Base-by-base conservation (phyloP, 257 asterid genomes). In the Solanum lignicaule region DNA sequence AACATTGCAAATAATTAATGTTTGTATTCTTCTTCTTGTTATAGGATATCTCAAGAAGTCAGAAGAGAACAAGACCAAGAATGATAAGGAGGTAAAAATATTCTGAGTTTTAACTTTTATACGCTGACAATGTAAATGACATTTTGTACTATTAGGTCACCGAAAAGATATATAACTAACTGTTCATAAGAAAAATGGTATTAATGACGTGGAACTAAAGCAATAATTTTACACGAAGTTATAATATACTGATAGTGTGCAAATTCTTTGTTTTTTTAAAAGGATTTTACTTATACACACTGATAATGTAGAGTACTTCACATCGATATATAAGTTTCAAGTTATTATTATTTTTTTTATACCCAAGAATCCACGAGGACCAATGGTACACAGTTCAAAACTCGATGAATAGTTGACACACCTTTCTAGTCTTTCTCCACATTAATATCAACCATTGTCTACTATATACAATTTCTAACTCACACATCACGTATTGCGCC, bases 11-110 rank as follows among this genome's bases (percentile, higher is more conserved):
- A 84, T 38, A 20, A 46, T 16, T 38, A 20, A 58, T 16, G 85
- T 66, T 71, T 71, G 43, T 7, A 5, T 91, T 65, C 41, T 38
- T 73, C 38, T 27, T 69, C 11, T 14, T 72, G 12, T 72, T 93
- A 94, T 93, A 95, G 99, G 91, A 87, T 96, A 93, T 83, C 88
- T 96, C 94, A 92, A 95, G 93, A 96, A 94, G 91, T 93, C 98
- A 4, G 92, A 95, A 89, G 99, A 96, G 84, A 96, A 94, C 94
- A 96, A 93, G 93, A 91, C 83, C 29, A 94, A 91, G 87, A 94
- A 96, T 89, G 99, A 95, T 83, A 94, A 95, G 91, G 98, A 95
- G 99, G 99, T 95, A 89, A 90, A 89, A 89, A 5, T 60, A 38
- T 85, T 1, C 0, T 0, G 39, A 69, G 79, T 84, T 84, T 39